Base-by-base conservation (phyloP, 768 basidiomycete genomes). In the Scleroderma bovista region DNA sequence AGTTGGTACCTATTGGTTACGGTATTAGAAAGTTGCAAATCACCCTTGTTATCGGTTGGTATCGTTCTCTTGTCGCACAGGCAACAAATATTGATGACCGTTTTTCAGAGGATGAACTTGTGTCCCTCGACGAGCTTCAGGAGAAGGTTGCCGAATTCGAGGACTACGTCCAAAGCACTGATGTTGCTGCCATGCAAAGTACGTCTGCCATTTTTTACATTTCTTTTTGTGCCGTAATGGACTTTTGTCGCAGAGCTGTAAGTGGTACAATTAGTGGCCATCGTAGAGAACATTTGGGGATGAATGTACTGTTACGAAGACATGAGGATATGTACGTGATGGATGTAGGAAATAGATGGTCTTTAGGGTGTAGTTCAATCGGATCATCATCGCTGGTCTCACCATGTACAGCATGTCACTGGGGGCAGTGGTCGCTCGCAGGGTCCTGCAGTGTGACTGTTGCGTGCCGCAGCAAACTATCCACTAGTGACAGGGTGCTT, bases 101-200 rank as follows among this genome's bases (percentile, higher is more conserved):
- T 13, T 47, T 51, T 7, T 40, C 66, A 92, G 94, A 95, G 91
- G 95, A 97, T 55, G 94, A 95, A 61, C 86, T 88, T 56, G 84
- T 98, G 46, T 95, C 93, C 3, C 76, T 86, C 54, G 92, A 95
- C 56, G 93, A 96, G 19, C 78, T 98, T 55, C 92, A 97, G 70
- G 95, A 98, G 69, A 79, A 88, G 75, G 75, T 96, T 53, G 74
- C 73, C 6, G 92, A 88, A 59, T 83, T 89, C 52, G 89, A 91
- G 12, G 91, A 93, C 61, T 87, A 83, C 62, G 81, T 95, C 55
- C 93, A 96, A 77, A 93, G 90, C 69, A 76, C 87, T 26, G 93
- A 97, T 67, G 69, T 97, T 55, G 84, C 87, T 57, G 93, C 92
- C 54, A 94, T 94, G 92, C 92, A 93, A 71, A 93, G 90, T 92